These are phyloP conservation scores for Fusarium illudens DNA, from an alignment of 2,329 filamentous ascomycete genomes.

Conservation along the genomic window DNA sequence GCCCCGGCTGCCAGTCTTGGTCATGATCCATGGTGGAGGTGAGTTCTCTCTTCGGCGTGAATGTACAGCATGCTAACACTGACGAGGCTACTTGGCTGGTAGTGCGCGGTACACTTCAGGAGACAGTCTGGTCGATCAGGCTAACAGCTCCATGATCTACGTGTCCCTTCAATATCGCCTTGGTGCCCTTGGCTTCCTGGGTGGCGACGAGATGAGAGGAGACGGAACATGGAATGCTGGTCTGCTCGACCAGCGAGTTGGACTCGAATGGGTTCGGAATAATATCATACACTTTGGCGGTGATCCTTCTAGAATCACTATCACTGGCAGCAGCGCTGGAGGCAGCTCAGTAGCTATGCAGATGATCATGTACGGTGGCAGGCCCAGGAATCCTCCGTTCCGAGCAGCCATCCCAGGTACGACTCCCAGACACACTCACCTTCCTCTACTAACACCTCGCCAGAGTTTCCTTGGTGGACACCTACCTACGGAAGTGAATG, in stretches of 20 bases:
- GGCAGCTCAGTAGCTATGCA: conserved; percentile 3
- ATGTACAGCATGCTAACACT: neutral
- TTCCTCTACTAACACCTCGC: neutral
- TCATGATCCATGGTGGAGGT: conserved; percentile 6
- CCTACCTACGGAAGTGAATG: neutral
- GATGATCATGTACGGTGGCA: conserved; percentile 1
- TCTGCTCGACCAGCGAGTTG: conserved; percentile 7
- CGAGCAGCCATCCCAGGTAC: conserved; percentile 12
- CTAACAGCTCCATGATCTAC: conserved; percentile 1
- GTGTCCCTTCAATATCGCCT: conserved; percentile 8
- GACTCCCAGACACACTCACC: neutral
- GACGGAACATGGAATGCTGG: conserved; percentile 4
- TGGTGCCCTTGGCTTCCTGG: neutral
- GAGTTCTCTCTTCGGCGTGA: neutral
- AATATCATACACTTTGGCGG: conserved; percentile 13
- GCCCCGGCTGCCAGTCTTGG: neutral
- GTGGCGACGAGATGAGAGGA: neutral
- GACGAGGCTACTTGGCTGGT: neutral
- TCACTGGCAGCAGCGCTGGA: conserved; percentile 1
- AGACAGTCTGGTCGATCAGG: neutral
- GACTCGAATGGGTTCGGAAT: conserved; percentile 5
- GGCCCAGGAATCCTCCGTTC: neutral
- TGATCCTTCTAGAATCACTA: conserved; percentile 1
- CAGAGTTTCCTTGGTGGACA: conserved; percentile 11
- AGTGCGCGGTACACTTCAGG: neutral